phyloP scores from a whole-genome alignment of 176 grass and related monocot species.

The Bromus sterilis region DNA sequence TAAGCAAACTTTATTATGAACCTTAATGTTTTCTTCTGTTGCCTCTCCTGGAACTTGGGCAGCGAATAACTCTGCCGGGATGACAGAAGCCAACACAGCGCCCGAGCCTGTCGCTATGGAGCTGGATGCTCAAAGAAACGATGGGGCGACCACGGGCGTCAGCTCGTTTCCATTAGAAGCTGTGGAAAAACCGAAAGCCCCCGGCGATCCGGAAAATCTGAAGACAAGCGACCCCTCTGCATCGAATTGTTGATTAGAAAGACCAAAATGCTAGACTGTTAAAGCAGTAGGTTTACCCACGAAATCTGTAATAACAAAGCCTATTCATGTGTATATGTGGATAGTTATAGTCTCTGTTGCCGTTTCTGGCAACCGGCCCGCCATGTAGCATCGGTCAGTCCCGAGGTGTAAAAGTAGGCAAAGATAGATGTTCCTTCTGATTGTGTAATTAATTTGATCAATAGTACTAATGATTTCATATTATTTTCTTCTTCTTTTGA shows the following conservation, averaged over 20 bases:
- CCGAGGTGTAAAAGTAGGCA: constrained; percentile 30
- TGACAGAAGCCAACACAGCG: constrained; percentile 18
- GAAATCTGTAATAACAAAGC: background rate
- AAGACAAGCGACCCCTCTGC: background rate
- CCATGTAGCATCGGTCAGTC: constrained; percentile 31
- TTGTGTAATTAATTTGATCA: constrained; percentile 27
- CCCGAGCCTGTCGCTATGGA: constrained; percentile 4
- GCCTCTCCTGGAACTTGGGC: background rate
- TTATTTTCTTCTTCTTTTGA: background rate
- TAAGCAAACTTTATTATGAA: background rate
- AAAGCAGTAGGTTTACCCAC: constrained; percentile 4
- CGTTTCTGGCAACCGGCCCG: constrained; percentile 27
- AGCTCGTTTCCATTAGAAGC: background rate
- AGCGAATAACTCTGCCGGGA: background rate
- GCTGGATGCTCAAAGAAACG: background rate
- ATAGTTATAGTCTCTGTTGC: constrained; percentile 27
- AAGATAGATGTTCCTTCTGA: background rate
- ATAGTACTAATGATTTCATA: background rate
- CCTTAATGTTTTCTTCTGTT: background rate
- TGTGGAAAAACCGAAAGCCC: constrained; percentile 1
- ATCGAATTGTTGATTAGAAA: background rate
- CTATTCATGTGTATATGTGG: constrained; percentile 23
- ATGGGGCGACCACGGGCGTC: background rate
- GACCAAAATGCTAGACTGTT: background rate
- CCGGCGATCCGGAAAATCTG: background rate